Evolutionary conservation across 371 early-diverging fungal species (phyloP).

Genomic region (Actinomortierella wolfii): DNA sequence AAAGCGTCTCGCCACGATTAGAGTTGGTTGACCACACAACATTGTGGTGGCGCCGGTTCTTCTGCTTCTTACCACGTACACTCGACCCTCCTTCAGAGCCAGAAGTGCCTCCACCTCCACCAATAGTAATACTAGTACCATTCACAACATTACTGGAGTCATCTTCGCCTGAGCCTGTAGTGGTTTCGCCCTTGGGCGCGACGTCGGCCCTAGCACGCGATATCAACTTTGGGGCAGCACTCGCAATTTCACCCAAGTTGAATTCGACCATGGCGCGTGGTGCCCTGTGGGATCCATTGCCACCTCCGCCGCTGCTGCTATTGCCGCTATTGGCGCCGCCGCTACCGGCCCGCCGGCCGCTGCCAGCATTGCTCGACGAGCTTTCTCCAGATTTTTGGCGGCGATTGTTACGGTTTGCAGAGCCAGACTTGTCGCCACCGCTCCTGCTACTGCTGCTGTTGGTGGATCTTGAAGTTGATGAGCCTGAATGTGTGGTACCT

Average conservation of each 20-base stretch:
- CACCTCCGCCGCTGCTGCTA: slow-evolving; percentile 8
- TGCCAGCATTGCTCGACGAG: not conserved
- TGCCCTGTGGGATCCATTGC: slow-evolving; percentile 8
- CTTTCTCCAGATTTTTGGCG: slow-evolving; percentile 1
- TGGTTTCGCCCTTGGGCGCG: too few relatives aligned
- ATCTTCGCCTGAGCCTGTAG: too few relatives aligned
- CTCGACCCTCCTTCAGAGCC: slow-evolving; percentile 1
- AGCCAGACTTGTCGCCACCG: not conserved
- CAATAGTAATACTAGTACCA: not conserved
- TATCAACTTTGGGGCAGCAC: slow-evolving; percentile 21
- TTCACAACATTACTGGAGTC: not conserved
- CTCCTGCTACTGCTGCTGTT: not conserved
- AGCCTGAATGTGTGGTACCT: slow-evolving; percentile 4
- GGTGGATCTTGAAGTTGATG: not conserved
- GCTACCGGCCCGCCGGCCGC: not conserved
- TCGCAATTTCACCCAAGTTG: slow-evolving; percentile 40
- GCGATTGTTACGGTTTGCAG: not conserved
- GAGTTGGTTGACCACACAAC: slow-evolving; percentile 44
- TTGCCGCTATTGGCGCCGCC: not conserved
- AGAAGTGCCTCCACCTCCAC: not conserved
- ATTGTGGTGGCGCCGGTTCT: slow-evolving; percentile 18
- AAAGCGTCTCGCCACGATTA: slow-evolving; percentile 26
- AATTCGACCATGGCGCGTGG: slow-evolving; percentile 34
- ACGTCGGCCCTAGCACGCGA: not conserved
- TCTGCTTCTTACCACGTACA: slow-evolving; percentile 15